Conservation (phyloP, 768 basidiomycete genomes). For the Pleurotus citrinopileatus region DNA sequence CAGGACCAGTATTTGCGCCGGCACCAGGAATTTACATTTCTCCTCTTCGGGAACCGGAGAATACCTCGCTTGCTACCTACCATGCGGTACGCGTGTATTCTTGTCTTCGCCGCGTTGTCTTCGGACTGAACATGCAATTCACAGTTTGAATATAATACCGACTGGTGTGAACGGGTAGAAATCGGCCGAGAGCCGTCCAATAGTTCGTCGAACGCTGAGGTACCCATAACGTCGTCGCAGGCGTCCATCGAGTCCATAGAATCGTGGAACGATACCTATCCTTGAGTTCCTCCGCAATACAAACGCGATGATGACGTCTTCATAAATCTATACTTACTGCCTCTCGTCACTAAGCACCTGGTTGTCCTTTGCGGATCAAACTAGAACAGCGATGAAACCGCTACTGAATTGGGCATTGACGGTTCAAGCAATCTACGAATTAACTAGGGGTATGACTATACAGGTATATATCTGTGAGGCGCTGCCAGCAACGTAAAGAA, state of each 20-base stretch:
- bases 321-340: too few relatives aligned
- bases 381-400: too few relatives aligned
- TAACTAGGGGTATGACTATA: conserved; percentile 9
- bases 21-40: conserved; percentile 36
- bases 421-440: too few relatives aligned
- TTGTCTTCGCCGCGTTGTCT: too few relatives aligned
- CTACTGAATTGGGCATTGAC: too few relatives aligned
- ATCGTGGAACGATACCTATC: conserved; percentile 31
- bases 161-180: too few relatives aligned
- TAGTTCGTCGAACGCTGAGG: not conserved
- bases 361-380: too few relatives aligned
- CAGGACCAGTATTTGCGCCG: conserved; percentile 27
- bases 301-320: too few relatives aligned
- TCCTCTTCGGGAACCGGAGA: conserved; percentile 21
- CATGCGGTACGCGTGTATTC: too few relatives aligned
- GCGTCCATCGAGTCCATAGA: conserved; percentile 35
- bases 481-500: not conserved
- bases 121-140: too few relatives aligned
- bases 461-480: conserved; percentile 7
- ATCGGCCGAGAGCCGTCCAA: not conserved
- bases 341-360: too few relatives aligned
- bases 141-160: too few relatives aligned
- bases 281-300: not conserved
- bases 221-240: conserved; percentile 16
- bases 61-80: not conserved